Base-by-base conservation (phyloP, 805 yeast species). In the Lachancea sp. region DNA sequence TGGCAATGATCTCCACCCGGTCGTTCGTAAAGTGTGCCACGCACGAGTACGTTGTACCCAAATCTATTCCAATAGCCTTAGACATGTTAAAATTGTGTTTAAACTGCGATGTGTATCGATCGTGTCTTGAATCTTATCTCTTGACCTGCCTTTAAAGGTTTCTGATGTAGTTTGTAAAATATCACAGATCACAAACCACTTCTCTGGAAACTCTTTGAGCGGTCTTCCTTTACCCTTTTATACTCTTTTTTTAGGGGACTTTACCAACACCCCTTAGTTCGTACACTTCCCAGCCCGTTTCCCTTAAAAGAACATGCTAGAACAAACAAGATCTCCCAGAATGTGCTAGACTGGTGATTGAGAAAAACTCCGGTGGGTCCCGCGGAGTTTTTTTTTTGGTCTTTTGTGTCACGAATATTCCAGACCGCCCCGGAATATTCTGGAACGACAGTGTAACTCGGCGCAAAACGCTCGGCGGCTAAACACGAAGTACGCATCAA, bases 1-100 rank as follows among this genome's bases (percentile, higher is more conserved):
- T 89, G 62, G 97, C 96, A 66, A 89, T 85, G 69, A 89, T 90
- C 72, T 90, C 97, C 44, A 90, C 97, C 66, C 85, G 78, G 58
- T 91, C 95, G 65, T 85, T 85, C 60, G 88, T 76, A 76, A 88
- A 88, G 65, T 88, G 95, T 59, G 95, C 96, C 52, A 89, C 96
- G 81, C 96, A 89, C 42, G 96, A 88, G 75, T 88, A 88, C 49
- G 95, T 88, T 49, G 90, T 82, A 73, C 90, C 90, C 70, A 82
- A 79, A 72, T 82, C 90, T 63, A 82, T 82, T 70, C 90, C 88
- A 51, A 82, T 71, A 52, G 79, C 78, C 60, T 69, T 73, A 34
- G 75, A 60, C 78, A 74, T 73, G 33, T 50, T n/a, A n/a, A n/a
- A n/a, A n/a, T n/a, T n/a, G n/a, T n/a, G n/a, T 33, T 62, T 18